Evolutionary conservation across 345 rosid species (phyloP).

Genomic region (Euphorbia tirucalli): DNA sequence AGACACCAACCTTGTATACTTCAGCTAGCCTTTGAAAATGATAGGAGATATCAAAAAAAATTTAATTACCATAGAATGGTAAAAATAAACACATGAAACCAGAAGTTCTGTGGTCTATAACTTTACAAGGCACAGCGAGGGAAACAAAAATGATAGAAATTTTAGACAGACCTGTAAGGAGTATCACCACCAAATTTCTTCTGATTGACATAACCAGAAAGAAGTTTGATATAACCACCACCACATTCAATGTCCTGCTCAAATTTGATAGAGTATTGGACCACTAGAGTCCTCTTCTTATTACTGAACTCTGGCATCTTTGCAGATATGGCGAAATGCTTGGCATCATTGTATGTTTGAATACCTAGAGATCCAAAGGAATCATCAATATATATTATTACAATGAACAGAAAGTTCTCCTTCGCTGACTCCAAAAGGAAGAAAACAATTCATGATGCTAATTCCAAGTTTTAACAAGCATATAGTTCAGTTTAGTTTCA

Average conservation of each 20-base stretch:
- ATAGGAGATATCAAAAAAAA: background rate
- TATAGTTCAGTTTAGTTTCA: background rate
- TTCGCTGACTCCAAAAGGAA: background rate
- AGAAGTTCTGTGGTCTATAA: background rate
- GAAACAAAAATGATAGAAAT: background rate
- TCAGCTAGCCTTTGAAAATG: background rate
- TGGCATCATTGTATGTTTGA: conserved; percentile 84
- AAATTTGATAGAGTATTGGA: conserved; percentile 77
- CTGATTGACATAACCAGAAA: conserved; percentile 89
- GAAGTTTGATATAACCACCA: conserved; percentile 92
- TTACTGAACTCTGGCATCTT: conserved; percentile 87
- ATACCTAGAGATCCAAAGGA: conserved; percentile 44
- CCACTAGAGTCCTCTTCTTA: conserved; percentile 70
- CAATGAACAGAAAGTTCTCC: background rate
- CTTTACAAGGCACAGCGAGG: background rate
- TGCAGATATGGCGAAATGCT: conserved; percentile 80
- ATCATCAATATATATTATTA: background rate
- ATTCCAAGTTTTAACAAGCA: background rate
- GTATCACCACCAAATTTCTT: conserved; percentile 98
- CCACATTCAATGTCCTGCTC: conserved; percentile 98
- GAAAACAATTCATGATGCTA: background rate
- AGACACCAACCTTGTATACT: background rate
- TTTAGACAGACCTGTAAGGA: conserved; percentile 68
- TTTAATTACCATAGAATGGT: background rate
- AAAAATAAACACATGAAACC: background rate